A percentile compares a stretch with the other conserved stretches of the same genome.
phyloP scores from a whole-genome alignment of 305 asterid genomes.

The Rubia tinctorum region DNA sequence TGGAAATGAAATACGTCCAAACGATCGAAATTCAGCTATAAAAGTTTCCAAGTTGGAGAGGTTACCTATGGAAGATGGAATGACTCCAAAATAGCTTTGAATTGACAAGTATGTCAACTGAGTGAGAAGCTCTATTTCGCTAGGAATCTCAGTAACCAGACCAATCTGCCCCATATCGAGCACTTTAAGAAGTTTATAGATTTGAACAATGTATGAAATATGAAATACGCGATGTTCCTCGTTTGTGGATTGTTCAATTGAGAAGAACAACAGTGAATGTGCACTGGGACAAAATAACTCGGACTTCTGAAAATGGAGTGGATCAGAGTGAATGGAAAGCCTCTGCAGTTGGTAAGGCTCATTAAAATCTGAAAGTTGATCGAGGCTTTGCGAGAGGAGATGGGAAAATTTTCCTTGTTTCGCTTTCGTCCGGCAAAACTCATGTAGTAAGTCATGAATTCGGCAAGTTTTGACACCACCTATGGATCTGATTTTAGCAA shows the following conservation, averaged over 20 bases:
- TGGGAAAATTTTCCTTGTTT: neutral
- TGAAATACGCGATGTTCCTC: neutral
- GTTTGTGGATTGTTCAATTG: neutral
- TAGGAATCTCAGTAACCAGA: neutral
- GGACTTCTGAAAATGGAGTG: neutral
- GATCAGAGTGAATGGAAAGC: neutral
- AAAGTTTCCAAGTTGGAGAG: constrained; percentile 9
- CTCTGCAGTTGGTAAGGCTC: neutral
- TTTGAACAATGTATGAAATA: constrained; percentile 1
- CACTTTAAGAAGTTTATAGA: constrained; percentile 5
- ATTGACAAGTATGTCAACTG: constrained; percentile 1
- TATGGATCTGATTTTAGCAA: neutral
- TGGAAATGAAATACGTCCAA: neutral
- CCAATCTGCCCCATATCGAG: neutral
- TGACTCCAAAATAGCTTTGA: neutral
- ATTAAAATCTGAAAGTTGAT: neutral
- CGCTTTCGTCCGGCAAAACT: neutral
- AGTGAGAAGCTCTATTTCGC: constrained; percentile 1
- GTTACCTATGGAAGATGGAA: constrained; percentile 7
- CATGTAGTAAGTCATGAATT: neutral
- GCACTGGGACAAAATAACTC: neutral
- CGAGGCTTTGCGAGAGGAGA: neutral
- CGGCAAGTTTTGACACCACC: neutral
- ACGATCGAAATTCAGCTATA: neutral
- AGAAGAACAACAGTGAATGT: constrained; percentile 4